Evolutionary conservation across 1,284 basidiomycete genomes (phyloP), one percentile per base, ranked within the genome.

Genomic region (Cutaneotrichosporon spelunceum): DNA sequence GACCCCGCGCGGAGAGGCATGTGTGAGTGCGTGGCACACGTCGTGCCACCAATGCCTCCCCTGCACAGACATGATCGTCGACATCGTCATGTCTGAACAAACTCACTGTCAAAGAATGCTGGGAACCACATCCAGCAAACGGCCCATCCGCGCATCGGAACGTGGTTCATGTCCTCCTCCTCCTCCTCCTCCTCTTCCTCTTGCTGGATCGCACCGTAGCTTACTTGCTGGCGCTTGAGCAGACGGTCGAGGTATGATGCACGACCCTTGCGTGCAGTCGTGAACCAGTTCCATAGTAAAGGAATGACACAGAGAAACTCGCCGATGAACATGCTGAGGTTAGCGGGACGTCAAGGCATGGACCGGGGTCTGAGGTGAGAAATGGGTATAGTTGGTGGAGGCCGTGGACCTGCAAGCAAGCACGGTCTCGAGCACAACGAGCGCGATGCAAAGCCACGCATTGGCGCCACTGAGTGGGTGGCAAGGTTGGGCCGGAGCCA

Each of bases 281-380:
- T 33, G 42, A 61, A 30, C 33, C 45, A 59, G 44, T 85, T 82
- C 83, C 86, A 90, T 59, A 92, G 72, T 66, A 93, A 85, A 34
- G 91, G 91, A 57, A 94, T 80, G 78, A 91, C 88, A 81, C 91
- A 94, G 71, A 93, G 84, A 86, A 93, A 90, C 81, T 94, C 91
- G 78, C 91, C 91, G 76, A 91, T 87, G 87, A 81, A 81, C 79
- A 81, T 81, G 70, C 78, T 80, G 61, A 24, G 3, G 54, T 58
- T 26, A 60, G 56, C 42, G 16, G 7, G 23, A n/a, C 11, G 36
- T 7, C 27, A 29, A 30, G 26, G 26, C 13, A n/a, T 16, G 48
- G 27, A 3, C 14, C 2, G 26, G 9, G 16, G 26, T 21, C 26
- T 21, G 45, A 26, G 26, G 23, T 3, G 45, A 3, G 45, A 7